Base-by-base conservation (phyloP, 495 filamentous ascomycete genomes). In the Penicillium cataractarum region DNA sequence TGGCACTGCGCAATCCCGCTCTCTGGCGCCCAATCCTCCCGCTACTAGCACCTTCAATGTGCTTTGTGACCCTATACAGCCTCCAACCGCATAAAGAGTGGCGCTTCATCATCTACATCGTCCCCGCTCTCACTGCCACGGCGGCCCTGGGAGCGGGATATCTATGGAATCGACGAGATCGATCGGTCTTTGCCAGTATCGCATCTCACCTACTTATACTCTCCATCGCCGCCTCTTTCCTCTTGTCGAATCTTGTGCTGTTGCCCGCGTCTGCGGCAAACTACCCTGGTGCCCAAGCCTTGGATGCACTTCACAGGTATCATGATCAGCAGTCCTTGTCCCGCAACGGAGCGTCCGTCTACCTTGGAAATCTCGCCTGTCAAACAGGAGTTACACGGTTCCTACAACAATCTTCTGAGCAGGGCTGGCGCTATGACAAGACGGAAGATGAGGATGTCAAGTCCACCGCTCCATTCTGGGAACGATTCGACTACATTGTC, bases 311-410 rank as follows among this genome's bases (percentile, higher is more conserved):
- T 26, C 82, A 90, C 37, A 7, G 27, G 8, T 65, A 73, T 27
- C 68, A 74, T 26, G 60, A 29, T 22, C 57, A 58, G n/a, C 66
- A 39, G 62, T 61, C 39, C 2, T 31, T 31, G 66, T 71, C 21
- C 65, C 76, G 22, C 35, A 59, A 8, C 49, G 49, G 57, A 31
- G 69, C 80, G 9, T 68, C 72, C 17, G 83, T 96, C 37, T 90
- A 98, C 69, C 85, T 96, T 54, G 93, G 94, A 58, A 95, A 95
- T 33, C 76, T 95, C 5, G 87, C 90, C 22, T 97, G 92, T 74
- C 97, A 97, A 84, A 97, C 95, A 29, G 95, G 95, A 52, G 86
- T 97, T 13, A 96, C 94, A 0, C 85, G 93, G 9, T 99, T 99
- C 70, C 81, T 91, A 17, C 84, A 92, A 60, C 50, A 57, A 22